Evolutionary conservation across 192 early-diverging fungal species (phyloP), one percentile per base, ranked within the genome.

Genomic region (Linnemannia zychae): DNA sequence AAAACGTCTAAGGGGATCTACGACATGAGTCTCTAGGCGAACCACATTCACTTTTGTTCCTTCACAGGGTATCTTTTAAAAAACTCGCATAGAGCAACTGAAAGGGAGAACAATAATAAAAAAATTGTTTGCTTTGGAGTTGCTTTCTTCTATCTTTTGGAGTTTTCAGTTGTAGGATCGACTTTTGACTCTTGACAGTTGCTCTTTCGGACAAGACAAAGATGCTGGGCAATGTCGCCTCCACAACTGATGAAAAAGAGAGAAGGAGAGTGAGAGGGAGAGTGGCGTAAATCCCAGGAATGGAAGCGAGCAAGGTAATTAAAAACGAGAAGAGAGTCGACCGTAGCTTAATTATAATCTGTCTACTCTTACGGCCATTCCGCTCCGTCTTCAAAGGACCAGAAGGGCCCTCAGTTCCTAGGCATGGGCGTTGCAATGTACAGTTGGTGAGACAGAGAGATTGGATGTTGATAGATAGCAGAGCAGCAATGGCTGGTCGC

Each of bases 291-390:
- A 12, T 0, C 15, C 57, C 28, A 63, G 57, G 57, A 33, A 63
- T 33, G 28, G 57, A 63, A 63, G 57, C 12, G 53, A 60, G 28
- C 4, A 60, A 24, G 48, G 48, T 63, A 31, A 31, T 63, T 31
- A 57, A 15, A 49, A 49, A 17, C n/a, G n/a, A n/a, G n/a, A 49
- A 57, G 22, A 31, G 57, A 31, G 57, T 63, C 28, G 57, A 63
- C 57, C 12, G 57, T 31, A 13, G 57, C 28, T 6, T 12, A 31
- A 31, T 31, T 11, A 1, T 60, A n/a, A 57, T 15, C 48, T 63
- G 57, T 33, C 57, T 63, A 63, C 57, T 63, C 57, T 63, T 63
- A 28, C 11, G 53, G 53, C 22, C 53, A 57, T 57, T 44, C n/a
- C 9, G 53, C 53, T 57, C n/a, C 1, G 57, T 28, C n/a, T n/a